These are phyloP conservation scores for Sclerotinia glacialis DNA, from an alignment of 2,329 filamentous ascomycete species.

Conservation along the genomic window DNA sequence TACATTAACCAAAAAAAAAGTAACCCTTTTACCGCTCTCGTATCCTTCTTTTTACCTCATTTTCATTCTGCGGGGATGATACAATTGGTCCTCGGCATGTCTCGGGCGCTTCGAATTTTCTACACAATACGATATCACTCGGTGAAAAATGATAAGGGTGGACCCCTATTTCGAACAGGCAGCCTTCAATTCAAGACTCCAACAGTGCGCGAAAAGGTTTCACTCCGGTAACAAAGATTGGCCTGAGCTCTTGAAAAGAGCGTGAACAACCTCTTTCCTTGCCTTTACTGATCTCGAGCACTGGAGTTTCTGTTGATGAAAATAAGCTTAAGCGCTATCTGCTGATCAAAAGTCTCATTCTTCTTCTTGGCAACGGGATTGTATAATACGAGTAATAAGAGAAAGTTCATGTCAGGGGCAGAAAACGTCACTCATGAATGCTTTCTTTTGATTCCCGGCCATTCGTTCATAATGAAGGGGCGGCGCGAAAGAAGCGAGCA, in stretches of 20 bases:
- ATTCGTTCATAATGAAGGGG: constrained; percentile 1
- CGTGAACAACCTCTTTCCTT: not conserved
- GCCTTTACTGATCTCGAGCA: not conserved
- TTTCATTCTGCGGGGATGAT: not conserved
- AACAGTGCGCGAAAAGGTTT: constrained; percentile 4
- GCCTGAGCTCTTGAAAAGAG: constrained; percentile 4
- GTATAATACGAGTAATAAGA: not conserved
- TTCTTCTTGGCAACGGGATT: constrained; percentile 3
- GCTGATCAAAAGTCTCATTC: not conserved
- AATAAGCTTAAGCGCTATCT: constrained; percentile 8
- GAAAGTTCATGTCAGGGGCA: not conserved
- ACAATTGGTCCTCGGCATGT: constrained; percentile 14
- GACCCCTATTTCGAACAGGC: not conserved
- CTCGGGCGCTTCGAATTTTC: not conserved
- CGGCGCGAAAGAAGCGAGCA: constrained; percentile 9
- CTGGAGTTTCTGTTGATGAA: not conserved
- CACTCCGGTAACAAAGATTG: constrained; percentile 2
- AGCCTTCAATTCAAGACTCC: not conserved
- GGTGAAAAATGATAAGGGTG: constrained; percentile 18
- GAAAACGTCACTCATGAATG: not conserved
- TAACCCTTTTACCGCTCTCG: not conserved
- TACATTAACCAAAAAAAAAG: not conserved
- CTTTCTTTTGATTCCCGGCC: not conserved
- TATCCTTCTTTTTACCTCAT: not conserved
- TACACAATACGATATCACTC: not conserved